Base-by-base conservation (phyloP, 1,284 basidiomycete genomes). In the Pyrrhoderma lamaoense region DNA sequence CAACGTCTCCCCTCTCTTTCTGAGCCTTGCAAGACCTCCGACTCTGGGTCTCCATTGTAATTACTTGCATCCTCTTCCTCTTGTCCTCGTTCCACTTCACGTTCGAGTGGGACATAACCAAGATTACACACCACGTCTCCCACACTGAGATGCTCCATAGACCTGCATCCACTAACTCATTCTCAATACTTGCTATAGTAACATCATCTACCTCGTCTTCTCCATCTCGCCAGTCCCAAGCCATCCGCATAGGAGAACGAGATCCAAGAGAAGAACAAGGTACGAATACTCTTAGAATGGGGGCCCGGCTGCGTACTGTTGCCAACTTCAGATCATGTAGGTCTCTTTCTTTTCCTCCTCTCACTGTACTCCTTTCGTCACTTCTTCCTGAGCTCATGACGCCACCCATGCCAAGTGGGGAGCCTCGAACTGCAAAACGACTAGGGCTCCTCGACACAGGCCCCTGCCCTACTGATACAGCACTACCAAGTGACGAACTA, bases 51-150 rank as follows among this genome's bases (percentile, higher is more conserved):
- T 40, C 50, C 44, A 45, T 37, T 53, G 55, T 47, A 55, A 55
- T 19, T 42, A 42, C 58, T 54, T 35, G 38, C 14, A n/a, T 21
- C 25, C 25, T 9, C 25, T 45, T 27, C 52, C 54, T 42, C 27
- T 11, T 11, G 27, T 31, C 27, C 27, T 31, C 27, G 5, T 31
- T 31, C 27, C 11, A 11, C 7, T 31, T 11, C 27, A 9, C 63
- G 62, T 31, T 31, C 27, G 0, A 73, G 70, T 0, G 79, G 79
- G 7, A 89, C 71, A 59, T 79, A 87, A 5, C 86, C 86, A 46
- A 89, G 71, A 62, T 89, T 89, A 64, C 82, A 87, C 19, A 89
- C 73, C 37, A 88, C 65, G 60, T 89, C 86, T 1, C 87, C 86
- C 0, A 74, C 74, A 2, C 80, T 84, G 31, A 89, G 72, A 57